phyloP scores from a whole-genome alignment of 2,329 filamentous ascomycete genomes.

The Knufia petricola region DNA sequence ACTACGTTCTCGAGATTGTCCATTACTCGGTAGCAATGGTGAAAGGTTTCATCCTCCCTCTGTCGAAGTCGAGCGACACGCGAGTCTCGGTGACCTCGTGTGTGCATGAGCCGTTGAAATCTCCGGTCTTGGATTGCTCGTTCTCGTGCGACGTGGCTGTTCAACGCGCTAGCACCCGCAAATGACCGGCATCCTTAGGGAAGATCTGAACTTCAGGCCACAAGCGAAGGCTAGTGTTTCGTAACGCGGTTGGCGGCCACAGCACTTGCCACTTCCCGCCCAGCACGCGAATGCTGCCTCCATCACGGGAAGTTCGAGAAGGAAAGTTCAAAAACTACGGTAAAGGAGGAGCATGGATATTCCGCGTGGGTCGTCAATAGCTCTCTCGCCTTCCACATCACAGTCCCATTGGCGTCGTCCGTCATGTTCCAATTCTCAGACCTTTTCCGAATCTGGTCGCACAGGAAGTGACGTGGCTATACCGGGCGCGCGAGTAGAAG shows the following conservation, averaged over 20 bases:
- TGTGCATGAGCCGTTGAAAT: too few species aligned
- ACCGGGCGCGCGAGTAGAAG: constrained; percentile 42
- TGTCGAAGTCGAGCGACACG: too few species aligned
- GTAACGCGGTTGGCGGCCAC: neutral
- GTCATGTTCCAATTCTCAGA: constrained; percentile 30
- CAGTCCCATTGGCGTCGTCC: constrained; percentile 17
- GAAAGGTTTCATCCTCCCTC: too few species aligned
- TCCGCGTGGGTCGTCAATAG: constrained; percentile 13
- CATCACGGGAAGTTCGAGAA: constrained; percentile 1
- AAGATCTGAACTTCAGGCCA: too few species aligned
- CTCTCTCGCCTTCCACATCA: constrained; percentile 13
- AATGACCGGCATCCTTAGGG: too few species aligned
- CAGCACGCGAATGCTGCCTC: neutral
- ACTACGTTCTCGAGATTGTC: too few species aligned
- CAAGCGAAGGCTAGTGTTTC: too few species aligned
- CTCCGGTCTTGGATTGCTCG: too few species aligned
- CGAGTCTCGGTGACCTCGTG: too few species aligned
- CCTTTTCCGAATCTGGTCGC: constrained; percentile 33
- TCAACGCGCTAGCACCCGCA: too few species aligned
- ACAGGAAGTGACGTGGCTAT: constrained; percentile 48
- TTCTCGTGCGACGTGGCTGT: too few species aligned
- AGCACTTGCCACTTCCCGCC: neutral
- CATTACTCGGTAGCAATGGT: too few species aligned
- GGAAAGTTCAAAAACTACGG: neutral
- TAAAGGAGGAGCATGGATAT: constrained; percentile 16